phyloP scores from a whole-genome alignment of 2,329 filamentous ascomycete species.

The Diaporthe sp. region DNA sequence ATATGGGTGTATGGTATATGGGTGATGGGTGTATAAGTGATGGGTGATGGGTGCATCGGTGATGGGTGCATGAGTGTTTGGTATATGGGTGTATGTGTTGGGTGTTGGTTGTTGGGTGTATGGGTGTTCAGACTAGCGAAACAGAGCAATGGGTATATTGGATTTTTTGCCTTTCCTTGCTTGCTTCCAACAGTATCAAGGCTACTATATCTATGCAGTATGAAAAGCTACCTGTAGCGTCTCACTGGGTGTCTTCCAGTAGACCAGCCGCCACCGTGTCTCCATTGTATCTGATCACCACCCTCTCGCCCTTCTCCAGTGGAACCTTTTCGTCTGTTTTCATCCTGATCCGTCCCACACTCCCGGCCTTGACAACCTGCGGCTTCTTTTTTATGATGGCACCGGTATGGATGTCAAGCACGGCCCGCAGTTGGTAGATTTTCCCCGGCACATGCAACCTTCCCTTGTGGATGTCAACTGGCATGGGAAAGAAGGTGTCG shows the following conservation, averaged over 20 bases:
- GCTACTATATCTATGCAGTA: conserved; percentile 10
- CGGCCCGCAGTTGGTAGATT: conserved; percentile 79
- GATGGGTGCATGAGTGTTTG: no score
- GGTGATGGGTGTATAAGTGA: no score
- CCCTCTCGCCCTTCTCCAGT: conserved; percentile 82
- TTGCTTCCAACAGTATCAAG: not conserved
- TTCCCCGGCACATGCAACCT: conserved; percentile 83
- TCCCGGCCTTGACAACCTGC: conserved; percentile 84
- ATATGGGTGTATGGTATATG: no score
- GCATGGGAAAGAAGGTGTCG: conserved; percentile 89
- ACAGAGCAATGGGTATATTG: no score
- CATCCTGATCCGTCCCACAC: conserved; percentile 82
- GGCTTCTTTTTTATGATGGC: conserved; percentile 86
- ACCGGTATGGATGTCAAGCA: conserved; percentile 84
- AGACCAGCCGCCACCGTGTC: conserved; percentile 90
- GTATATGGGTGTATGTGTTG: no score
- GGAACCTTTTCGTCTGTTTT: conserved; percentile 81
- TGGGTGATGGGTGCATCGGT: no score
- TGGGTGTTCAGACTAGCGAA: no score
- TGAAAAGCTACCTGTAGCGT: not conserved
- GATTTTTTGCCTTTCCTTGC: not conserved
- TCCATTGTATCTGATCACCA: conserved; percentile 85
- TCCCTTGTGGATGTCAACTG: conserved; percentile 89
- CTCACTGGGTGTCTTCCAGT: conserved; percentile 72
- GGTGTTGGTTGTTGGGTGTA: no score